Evolutionary conservation across 2,329 filamentous ascomycete species (phyloP).

Genomic region (Pseudogymnoascus sp.): DNA sequence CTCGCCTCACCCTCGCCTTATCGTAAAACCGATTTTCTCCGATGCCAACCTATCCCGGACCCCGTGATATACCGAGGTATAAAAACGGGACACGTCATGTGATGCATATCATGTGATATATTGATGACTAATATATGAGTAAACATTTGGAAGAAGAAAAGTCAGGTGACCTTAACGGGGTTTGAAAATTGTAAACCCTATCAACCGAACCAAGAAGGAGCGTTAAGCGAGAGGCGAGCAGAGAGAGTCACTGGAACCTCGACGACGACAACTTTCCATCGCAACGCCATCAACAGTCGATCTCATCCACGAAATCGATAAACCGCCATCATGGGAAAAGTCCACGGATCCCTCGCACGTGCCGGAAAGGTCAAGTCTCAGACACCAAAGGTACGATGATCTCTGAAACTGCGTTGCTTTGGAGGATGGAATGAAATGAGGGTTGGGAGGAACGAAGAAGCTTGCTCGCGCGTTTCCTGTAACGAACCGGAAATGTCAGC

Average conservation of each 20-base stretch:
- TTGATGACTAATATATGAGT: background rate
- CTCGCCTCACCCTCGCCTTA: background rate
- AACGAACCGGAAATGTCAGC: background rate
- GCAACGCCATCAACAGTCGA: constrained; percentile 10
- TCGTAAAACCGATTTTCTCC: constrained; percentile 1
- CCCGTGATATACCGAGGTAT: constrained; percentile 1
- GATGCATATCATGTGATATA: background rate
- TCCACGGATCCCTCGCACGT: constrained; percentile 90
- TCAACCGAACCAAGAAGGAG: constrained; percentile 8
- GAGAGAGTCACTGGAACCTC: constrained; percentile 9
- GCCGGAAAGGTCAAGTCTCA: constrained; percentile 98
- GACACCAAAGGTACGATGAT: constrained; percentile 69
- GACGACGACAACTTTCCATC: constrained; percentile 10
- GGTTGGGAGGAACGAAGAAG: constrained; percentile 8
- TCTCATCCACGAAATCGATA: constrained; percentile 22
- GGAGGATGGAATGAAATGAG: constrained; percentile 10
- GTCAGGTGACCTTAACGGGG: background rate
- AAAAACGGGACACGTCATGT: background rate
- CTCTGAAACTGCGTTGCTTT: constrained; percentile 15
- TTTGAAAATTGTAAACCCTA: constrained; percentile 8
- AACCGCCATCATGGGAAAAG: constrained; percentile 71
- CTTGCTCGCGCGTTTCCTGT: background rate
- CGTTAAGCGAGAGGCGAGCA: constrained; percentile 9
- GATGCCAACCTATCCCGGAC: background rate
- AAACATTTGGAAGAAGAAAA: too few species aligned